phyloP scores from a whole-genome alignment of 2,329 filamentous ascomycete species.

The Fusarium stilboides region DNA sequence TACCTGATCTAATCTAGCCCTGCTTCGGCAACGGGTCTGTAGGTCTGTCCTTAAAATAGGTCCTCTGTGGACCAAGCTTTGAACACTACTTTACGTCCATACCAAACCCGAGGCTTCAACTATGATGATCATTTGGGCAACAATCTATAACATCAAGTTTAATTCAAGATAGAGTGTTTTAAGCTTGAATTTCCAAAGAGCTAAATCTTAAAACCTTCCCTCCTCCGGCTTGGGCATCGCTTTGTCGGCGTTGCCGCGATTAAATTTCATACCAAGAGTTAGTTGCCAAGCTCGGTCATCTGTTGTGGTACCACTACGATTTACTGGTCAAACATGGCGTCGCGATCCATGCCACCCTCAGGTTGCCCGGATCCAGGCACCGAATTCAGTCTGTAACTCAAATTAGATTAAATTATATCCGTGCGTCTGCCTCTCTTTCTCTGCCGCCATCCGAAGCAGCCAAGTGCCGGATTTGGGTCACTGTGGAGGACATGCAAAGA shows the following conservation, averaged over 20 bases:
- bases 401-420: slow-evolving; percentile 3
- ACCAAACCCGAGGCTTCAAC: slow-evolving; percentile 1
- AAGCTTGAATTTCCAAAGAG: background rate
- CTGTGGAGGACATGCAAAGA: slow-evolving; percentile 7
- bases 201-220: background rate
- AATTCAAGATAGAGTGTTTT: background rate
- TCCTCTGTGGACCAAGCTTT: slow-evolving; percentile 13
- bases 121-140: background rate
- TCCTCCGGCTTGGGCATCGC: slow-evolving; percentile 11
- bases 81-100: slow-evolving; percentile 1
- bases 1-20: slow-evolving; percentile 33
- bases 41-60: slow-evolving; percentile 40
- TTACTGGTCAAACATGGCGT: slow-evolving; percentile 36
- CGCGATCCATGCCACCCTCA: slow-evolving; percentile 30
- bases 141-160: background rate
- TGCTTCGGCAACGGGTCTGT: slow-evolving; percentile 13
- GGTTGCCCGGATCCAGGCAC: slow-evolving; percentile 37
- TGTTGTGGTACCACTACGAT: slow-evolving; percentile 26
- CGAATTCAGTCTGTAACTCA: slow-evolving; percentile 9
- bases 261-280: background rate
- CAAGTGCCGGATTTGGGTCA: slow-evolving; percentile 27
- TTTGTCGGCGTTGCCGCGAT: slow-evolving; percentile 2
- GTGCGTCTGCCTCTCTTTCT: slow-evolving; percentile 1
- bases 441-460: background rate
- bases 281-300: slow-evolving; percentile 3